These are phyloP conservation scores for Penicillium paxilli DNA, from an alignment of 495 filamentous ascomycete species.

Conservation along the genomic window DNA sequence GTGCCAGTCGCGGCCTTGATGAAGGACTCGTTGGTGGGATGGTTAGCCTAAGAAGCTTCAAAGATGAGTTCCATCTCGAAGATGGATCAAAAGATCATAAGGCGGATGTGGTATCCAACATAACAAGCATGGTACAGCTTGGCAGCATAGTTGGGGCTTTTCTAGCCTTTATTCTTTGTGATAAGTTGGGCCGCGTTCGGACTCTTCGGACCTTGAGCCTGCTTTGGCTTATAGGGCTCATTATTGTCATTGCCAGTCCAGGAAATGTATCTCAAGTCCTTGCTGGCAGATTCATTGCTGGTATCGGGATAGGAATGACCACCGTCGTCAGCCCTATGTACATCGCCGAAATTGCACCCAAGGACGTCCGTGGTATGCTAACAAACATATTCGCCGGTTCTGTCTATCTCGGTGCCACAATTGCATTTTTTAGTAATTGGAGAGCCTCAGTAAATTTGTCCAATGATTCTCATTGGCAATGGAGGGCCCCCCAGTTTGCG, in stretches of 20 bases:
- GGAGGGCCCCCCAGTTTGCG: too few species aligned
- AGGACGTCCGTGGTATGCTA: constrained; percentile 45
- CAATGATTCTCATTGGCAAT: neutral
- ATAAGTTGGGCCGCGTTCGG: constrained; percentile 57
- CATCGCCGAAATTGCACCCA: constrained; percentile 57
- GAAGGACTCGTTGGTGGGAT: constrained; percentile 62
- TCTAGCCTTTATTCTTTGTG: constrained; percentile 55
- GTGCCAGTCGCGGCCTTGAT: constrained; percentile 61
- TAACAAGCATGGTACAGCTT: constrained; percentile 61
- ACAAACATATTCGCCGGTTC: constrained; percentile 6
- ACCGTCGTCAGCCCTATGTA: constrained; percentile 56
- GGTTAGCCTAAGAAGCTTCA: constrained; percentile 52
- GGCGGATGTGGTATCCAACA: constrained; percentile 56
- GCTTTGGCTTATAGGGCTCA: constrained; percentile 57
- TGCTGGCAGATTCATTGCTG: constrained; percentile 57
- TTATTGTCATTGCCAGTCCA: constrained; percentile 55
- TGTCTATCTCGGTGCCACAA: neutral
- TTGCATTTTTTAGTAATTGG: neutral
- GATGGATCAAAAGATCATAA: constrained; percentile 24
- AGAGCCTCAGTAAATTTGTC: neutral
- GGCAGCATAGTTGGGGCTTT: constrained; percentile 54
- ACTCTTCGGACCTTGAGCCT: constrained; percentile 55
- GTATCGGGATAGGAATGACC: constrained; percentile 59
- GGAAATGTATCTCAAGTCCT: constrained; percentile 34
- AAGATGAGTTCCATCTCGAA: constrained; percentile 46